A percentile compares a stretch with the other conserved stretches of the same genome.
phyloP scores from a whole-genome alignment of 2,329 filamentous ascomycete genomes.

The Aureobasidium sp. region DNA sequence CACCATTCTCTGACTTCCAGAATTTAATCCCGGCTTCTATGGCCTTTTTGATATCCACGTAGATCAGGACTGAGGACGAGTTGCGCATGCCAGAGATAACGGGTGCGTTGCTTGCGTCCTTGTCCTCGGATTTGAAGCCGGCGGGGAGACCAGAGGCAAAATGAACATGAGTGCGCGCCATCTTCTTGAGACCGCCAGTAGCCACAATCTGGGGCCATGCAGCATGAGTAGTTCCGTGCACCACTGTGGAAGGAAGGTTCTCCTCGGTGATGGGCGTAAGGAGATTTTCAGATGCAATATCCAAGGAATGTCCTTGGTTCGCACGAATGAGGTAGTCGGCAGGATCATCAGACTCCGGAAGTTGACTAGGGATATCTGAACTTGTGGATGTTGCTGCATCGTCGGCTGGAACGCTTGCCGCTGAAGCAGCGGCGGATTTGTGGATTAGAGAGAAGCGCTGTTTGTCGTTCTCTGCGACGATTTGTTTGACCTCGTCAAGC shows the following conservation, averaged over 20 bases:
- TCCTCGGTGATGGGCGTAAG: slow-evolving; percentile 57
- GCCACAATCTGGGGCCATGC: slow-evolving; percentile 68
- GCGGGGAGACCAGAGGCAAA: slow-evolving; percentile 66
- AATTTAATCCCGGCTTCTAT: slow-evolving; percentile 62
- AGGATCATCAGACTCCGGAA: slow-evolving; percentile 42
- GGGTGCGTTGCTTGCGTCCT: slow-evolving; percentile 44
- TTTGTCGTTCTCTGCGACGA: slow-evolving; percentile 74
- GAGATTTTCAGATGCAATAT: slow-evolving; percentile 60
- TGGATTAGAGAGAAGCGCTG: slow-evolving; percentile 78
- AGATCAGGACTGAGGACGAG: slow-evolving; percentile 58
- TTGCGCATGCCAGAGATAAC: slow-evolving; percentile 46
- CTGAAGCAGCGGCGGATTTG: slow-evolving; percentile 25
- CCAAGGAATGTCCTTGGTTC: slow-evolving; percentile 88
- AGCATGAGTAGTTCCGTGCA: slow-evolving; percentile 83
- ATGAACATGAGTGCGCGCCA: slow-evolving; percentile 84
- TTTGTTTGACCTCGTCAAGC: slow-evolving; percentile 60
- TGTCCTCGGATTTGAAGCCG: slow-evolving; percentile 29
- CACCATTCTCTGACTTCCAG: slow-evolving; percentile 45
- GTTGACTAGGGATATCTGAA: slow-evolving; percentile 17
- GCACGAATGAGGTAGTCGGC: slow-evolving; percentile 79
- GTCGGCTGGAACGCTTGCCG: slow-evolving; percentile 16
- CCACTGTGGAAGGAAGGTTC: slow-evolving; percentile 40
- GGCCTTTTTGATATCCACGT: slow-evolving; percentile 69
- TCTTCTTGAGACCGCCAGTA: slow-evolving; percentile 69
- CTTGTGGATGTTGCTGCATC: slow-evolving; percentile 17